phyloP scores from a whole-genome alignment of 352 stramenopile genomes.

The Sclerospora graminicola region DNA sequence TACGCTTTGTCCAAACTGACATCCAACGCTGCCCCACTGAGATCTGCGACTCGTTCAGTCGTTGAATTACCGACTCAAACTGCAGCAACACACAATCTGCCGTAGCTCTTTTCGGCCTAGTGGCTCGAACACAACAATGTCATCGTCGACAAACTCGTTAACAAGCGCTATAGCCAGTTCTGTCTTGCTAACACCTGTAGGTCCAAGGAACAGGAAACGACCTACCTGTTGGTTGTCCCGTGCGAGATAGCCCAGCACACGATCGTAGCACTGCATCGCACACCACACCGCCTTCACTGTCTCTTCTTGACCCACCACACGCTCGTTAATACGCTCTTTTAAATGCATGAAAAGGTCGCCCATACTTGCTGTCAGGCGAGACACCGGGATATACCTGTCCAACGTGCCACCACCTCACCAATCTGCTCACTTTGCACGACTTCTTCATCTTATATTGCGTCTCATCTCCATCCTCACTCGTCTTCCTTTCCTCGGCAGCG shows the following conservation, averaged over 20 bases:
- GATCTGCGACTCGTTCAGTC: conserved; percentile 61
- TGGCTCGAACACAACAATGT: conserved; percentile 95
- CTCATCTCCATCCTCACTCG: conserved; percentile 40
- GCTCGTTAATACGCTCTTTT: conserved; percentile 75
- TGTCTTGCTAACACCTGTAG: conserved; percentile 94
- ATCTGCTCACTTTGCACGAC: conserved; percentile 85
- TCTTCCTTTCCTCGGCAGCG: conserved; percentile 70
- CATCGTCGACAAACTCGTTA: conserved; percentile 92
- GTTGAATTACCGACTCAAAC: conserved; percentile 82
- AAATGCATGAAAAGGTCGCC: conserved; percentile 79
- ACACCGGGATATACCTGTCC: conserved; percentile 88
- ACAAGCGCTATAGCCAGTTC: conserved; percentile 92
- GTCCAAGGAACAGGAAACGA: conserved; percentile 95
- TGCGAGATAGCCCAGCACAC: conserved; percentile 82
- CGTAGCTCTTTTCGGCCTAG: conserved; percentile 83
- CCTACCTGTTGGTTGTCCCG: conserved; percentile 87
- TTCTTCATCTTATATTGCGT: conserved; percentile 64
- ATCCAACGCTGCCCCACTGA: conserved; percentile 70
- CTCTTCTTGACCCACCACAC: conserved; percentile 90
- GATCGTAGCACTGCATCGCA: conserved; percentile 88
- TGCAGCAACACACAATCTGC: conserved; percentile 90
- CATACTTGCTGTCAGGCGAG: conserved; percentile 66
- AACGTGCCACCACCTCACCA: conserved; percentile 83
- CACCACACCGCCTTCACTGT: conserved; percentile 89
- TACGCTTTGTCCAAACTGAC: conserved; percentile 89